Base-by-base conservation (phyloP, 2,329 filamentous ascomycete genomes). In the Aspergillus sp. region DNA sequence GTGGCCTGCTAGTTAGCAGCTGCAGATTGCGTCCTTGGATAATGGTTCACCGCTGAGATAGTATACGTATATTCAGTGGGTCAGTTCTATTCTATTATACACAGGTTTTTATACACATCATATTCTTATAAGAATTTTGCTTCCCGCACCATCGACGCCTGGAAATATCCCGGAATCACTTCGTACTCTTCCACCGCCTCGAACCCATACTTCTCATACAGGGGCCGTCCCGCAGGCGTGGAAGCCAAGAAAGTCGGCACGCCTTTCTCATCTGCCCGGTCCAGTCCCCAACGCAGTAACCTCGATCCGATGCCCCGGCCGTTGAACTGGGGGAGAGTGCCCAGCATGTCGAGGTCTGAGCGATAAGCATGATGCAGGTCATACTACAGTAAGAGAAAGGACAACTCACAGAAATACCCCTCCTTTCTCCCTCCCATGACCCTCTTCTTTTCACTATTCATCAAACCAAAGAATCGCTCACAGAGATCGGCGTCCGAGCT, bases 131-230 rank as follows among this genome's bases (percentile, higher is more conserved):
- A 36, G 13, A 36, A 36, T 11, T 21, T 17, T 19, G 25, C 53
- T 10, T 54, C 49, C 8, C 62, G 56, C 15, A 62, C 42, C 62
- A 64, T 64, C 11, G 62, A 57, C 5, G 59, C 47, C 49, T 64
- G 53, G 1, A 7, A 19, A 25, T 64, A 57, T 8, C 58, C 62
- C 11, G 59, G 59, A 1, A 60, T 38, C 23, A 64, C 59, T 17
- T 64, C 57, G 7, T 59, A 64, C 7, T 48, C 48, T 6, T 39
- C 27, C 10, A 62, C n/a, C 30, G 39, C 57, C 19, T 23, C 13
- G 8, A 53, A 55, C 3, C 57, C 59, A 49, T 64, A 44, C 39
- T 57, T 56, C 50, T 59, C 59, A 50, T 64, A 64, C 27, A 64
- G n/a, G 11, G 25, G 47, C 8, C 54, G 19, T 3, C 59, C 62